A percentile compares a stretch with the other conserved stretches of the same genome.
Conservation (phyloP, 768 basidiomycete genomes). For the Rhodotorula babjevae region DNA sequence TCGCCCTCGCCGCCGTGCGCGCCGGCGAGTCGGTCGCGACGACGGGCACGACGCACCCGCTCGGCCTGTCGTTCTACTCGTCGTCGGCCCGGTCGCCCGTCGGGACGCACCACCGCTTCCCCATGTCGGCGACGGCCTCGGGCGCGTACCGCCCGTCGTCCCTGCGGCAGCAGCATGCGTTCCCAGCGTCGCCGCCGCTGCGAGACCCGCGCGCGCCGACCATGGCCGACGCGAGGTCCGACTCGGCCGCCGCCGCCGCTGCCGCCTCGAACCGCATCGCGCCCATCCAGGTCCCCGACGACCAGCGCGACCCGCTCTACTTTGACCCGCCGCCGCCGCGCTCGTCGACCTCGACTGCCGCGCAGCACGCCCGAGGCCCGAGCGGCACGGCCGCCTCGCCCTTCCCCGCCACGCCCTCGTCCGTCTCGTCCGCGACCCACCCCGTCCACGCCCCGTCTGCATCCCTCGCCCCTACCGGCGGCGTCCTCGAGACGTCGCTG, state of each 20-base stretch:
- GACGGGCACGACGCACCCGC: not conserved
- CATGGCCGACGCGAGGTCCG: not conserved
- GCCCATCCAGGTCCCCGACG: conserved; percentile 24
- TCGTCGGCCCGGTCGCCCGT: not conserved
- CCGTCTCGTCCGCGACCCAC: not conserved
- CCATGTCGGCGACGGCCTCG: not conserved
- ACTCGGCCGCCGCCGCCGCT: not conserved
- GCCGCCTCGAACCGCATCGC: not conserved
- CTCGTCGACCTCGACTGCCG: not conserved
- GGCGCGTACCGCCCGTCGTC: not conserved
- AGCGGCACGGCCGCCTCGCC: not conserved
- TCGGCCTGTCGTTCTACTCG: not conserved
- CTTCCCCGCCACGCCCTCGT: not conserved
- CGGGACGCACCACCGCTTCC: not conserved
- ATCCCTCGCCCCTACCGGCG: conserved; percentile 39
- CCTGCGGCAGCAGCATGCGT: not conserved
- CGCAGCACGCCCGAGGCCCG: not conserved
- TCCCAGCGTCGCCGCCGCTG: not conserved
- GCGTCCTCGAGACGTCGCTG: conserved; percentile 53
- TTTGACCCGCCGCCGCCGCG: conserved; percentile 25
- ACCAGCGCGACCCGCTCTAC: conserved; percentile 40
- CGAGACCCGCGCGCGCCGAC: not conserved
- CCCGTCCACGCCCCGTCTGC: not conserved
- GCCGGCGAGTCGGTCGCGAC: not conserved
- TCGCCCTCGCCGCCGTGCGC: not conserved